Conservation (phyloP, 768 basidiomycete genomes). For the Suillus sp. region DNA sequence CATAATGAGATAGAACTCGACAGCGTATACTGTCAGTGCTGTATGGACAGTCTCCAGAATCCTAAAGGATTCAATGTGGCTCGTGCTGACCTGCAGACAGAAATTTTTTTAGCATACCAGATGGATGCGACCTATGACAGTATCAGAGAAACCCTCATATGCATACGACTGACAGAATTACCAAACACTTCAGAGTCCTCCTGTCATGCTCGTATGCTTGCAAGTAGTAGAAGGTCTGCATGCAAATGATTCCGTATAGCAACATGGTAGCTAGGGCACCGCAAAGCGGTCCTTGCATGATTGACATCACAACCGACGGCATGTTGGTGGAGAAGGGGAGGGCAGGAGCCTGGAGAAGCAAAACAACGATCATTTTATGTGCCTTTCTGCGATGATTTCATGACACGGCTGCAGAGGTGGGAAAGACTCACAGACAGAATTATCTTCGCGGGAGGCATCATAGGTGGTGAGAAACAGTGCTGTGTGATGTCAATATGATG, state of each 20-base stretch:
- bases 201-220: slow-evolving; percentile 13
- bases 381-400: neutral
- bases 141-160: neutral
- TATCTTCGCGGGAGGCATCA: neutral
- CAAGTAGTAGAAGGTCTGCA: slow-evolving; percentile 21
- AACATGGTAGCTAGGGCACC: slow-evolving; percentile 17
- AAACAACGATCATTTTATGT: neutral
- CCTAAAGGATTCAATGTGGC: slow-evolving; percentile 3
- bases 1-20: slow-evolving; percentile 21
- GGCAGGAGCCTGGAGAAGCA: neutral
- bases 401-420: neutral
- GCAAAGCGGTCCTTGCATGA: slow-evolving; percentile 19
- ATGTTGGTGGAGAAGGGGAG: slow-evolving; percentile 1
- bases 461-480: neutral
- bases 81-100: neutral
- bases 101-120: slow-evolving; percentile 18
- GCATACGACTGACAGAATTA: slow-evolving; percentile 1
- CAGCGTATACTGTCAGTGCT: slow-evolving; percentile 16
- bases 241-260: slow-evolving; percentile 21
- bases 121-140: slow-evolving; percentile 14
- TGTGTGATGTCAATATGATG: no score
- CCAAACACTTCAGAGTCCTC: slow-evolving; percentile 10
- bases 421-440: neutral
- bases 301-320: slow-evolving; percentile 11
- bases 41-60: slow-evolving; percentile 20